A percentile compares a stretch with the other conserved stretches of the same genome.
Evolutionary conservation across 768 basidiomycete genomes (phyloP).

Genomic region (Calocera cornea): DNA sequence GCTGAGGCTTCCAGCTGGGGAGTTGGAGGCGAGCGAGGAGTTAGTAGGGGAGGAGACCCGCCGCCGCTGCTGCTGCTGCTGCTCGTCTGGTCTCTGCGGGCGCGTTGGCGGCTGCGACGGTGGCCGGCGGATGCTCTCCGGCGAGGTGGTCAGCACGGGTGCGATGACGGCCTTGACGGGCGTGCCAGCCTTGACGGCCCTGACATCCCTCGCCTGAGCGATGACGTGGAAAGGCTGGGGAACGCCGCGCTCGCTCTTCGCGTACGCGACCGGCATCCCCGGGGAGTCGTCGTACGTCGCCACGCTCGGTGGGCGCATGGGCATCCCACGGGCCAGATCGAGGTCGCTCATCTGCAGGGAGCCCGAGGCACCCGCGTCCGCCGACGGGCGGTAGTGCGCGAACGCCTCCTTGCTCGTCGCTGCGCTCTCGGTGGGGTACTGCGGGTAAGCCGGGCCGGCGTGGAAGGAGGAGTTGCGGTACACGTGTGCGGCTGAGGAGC

Average conservation of each 20-base stretch:
- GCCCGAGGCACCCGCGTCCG: not conserved
- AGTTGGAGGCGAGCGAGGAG: not conserved
- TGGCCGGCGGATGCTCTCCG: not conserved
- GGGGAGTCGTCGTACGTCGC: not conserved
- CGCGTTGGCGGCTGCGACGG: not conserved
- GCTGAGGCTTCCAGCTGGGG: not conserved
- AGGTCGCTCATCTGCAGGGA: constrained; percentile 2
- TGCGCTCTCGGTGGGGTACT: not conserved
- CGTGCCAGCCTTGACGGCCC: not conserved
- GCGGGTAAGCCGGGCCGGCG: not conserved
- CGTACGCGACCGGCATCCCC: not conserved
- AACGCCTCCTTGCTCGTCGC: constrained; percentile 4
- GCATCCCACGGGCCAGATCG: not conserved
- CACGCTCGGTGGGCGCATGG: not conserved
- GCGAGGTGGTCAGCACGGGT: not conserved
- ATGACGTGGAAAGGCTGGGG: not conserved
- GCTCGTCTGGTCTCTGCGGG: not conserved
- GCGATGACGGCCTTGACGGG: not conserved
- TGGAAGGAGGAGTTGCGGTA: not conserved
- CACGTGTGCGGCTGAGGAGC: not conserved
- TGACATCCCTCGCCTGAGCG: not conserved
- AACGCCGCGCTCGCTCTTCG: not conserved
- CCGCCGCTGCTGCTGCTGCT: not conserved
- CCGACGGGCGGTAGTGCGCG: not conserved
- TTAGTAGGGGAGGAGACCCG: not conserved